Evolutionary conservation across 768 basidiomycete genomes (phyloP).

Genomic region (Calocybe cyanea): DNA sequence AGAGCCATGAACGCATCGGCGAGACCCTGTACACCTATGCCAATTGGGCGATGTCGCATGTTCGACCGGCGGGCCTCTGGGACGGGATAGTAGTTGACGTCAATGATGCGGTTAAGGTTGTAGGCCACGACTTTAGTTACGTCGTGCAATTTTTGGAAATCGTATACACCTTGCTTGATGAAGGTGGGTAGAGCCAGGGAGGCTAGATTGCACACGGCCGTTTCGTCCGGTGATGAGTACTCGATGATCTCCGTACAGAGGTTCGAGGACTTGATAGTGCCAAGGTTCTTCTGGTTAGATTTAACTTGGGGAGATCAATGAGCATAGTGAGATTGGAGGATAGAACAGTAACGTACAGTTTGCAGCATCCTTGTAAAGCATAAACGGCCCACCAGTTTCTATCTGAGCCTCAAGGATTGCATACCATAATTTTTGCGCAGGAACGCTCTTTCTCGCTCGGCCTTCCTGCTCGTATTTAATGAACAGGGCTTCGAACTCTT

Average conservation of each 20-base stretch:
- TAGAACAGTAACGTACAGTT: conserved; percentile 56
- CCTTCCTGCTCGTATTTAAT: conserved; percentile 89
- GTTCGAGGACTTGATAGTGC: conserved; percentile 99
- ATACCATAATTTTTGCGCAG: conserved; percentile 98
- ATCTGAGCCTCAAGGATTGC: conserved; percentile 95
- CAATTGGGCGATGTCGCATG: conserved; percentile 96
- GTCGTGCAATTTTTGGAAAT: conserved; percentile 94
- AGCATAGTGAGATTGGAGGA: neutral
- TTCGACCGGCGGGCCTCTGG: conserved; percentile 90
- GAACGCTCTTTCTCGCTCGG: conserved; percentile 75
- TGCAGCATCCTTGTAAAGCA: conserved; percentile 96
- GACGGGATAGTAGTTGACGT: conserved; percentile 93
- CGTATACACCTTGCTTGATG: conserved; percentile 76
- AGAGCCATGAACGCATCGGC: conserved; percentile 98
- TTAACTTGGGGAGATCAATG: conserved; percentile 53
- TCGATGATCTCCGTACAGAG: conserved; percentile 99
- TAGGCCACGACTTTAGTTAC: conserved; percentile 88
- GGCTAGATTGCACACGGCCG: conserved; percentile 97
- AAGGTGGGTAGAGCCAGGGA: conserved; percentile 94
- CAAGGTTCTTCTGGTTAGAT: conserved; percentile 97
- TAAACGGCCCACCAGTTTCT: conserved; percentile 98
- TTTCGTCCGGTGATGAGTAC: conserved; percentile 96
- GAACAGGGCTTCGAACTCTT: conserved; percentile 85
- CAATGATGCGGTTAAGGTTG: conserved; percentile 94
- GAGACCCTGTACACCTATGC: conserved; percentile 95